Evolutionary conservation across 2,329 filamentous ascomycete genomes (phyloP).

Genomic region (Pezicula radicicola): DNA sequence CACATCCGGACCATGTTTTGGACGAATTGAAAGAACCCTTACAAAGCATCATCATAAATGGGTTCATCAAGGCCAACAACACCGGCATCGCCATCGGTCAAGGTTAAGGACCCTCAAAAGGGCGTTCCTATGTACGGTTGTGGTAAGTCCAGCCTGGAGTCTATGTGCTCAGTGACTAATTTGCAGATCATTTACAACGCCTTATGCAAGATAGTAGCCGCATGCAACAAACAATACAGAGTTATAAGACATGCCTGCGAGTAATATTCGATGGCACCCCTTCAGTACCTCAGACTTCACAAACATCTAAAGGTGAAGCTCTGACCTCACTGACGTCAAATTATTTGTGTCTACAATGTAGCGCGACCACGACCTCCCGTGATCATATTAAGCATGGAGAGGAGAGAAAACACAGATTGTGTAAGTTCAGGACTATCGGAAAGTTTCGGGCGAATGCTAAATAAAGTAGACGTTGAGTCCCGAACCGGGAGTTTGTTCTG

Average conservation of each 20-base stretch:
- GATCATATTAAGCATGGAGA: slow-evolving; percentile 65
- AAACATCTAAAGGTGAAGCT: slow-evolving; percentile 50
- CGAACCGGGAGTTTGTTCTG: slow-evolving; percentile 73
- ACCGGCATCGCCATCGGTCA: slow-evolving; percentile 30
- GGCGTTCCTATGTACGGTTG: slow-evolving; percentile 62
- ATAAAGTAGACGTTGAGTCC: slow-evolving; percentile 67
- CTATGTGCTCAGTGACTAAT: slow-evolving; percentile 7
- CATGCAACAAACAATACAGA: slow-evolving; percentile 65
- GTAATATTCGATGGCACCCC: slow-evolving; percentile 67
- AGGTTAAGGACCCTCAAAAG: slow-evolving; percentile 56
- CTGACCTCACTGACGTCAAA: slow-evolving; percentile 64
- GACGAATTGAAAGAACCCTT: too few relatives aligned
- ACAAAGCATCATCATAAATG: slow-evolving; percentile 14
- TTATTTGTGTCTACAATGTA: slow-evolving; percentile 72
- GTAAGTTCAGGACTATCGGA: slow-evolving; percentile 39
- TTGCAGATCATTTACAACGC: slow-evolving; percentile 67
- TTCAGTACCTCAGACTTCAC: slow-evolving; percentile 64
- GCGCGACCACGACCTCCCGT: slow-evolving; percentile 63
- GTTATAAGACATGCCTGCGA: slow-evolving; percentile 70
- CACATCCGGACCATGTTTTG: too few relatives aligned
- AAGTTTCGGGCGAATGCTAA: slow-evolving; percentile 1
- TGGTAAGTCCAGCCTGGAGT: slow-evolving; percentile 41
- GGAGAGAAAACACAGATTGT: slow-evolving; percentile 70
- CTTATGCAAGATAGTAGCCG: slow-evolving; percentile 60
- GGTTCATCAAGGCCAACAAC: slow-evolving; percentile 25